Conservation (phyloP, 805 yeast species). For the Saturnispora bothae region DNA sequence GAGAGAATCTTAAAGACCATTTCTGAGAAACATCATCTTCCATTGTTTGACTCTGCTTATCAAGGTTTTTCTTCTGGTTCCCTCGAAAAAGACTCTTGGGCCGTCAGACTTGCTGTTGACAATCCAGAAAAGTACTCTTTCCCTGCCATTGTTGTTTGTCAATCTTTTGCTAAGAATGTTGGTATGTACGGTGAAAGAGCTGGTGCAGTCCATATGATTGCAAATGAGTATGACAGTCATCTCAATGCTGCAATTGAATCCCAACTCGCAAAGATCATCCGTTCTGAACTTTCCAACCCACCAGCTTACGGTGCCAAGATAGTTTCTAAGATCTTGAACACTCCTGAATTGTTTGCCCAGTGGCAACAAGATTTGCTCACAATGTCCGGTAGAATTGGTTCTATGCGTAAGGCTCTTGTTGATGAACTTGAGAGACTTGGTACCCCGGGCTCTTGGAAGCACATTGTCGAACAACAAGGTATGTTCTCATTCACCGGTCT, state of each 20-base stretch:
- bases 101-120: conserved; percentile 57
- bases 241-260: conserved; percentile 53
- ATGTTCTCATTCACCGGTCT: conserved; percentile 96
- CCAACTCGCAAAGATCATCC: conserved; percentile 63
- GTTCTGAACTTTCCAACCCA: conserved; percentile 86
- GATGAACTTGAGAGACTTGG: conserved; percentile 45
- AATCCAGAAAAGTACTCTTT: conserved; percentile 32
- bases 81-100: conserved; percentile 72
- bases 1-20: conserved; percentile 50
- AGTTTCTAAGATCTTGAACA: conserved; percentile 63
- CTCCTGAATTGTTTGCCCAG: conserved; percentile 55
- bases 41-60: conserved; percentile 88
- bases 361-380: conserved; percentile 80
- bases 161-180: conserved; percentile 92
- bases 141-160: conserved; percentile 66
- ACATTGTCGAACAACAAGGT: conserved; percentile 83
- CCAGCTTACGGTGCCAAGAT: conserved; percentile 94
- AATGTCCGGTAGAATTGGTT: conserved; percentile 75
- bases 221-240: conserved; percentile 32
- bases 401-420: conserved; percentile 67
- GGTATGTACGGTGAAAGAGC: conserved; percentile 98
- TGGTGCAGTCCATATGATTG: conserved; percentile 78
- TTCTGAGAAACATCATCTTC: conserved; percentile 54
- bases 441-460: conserved; percentile 92
- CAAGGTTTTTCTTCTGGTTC: conserved; percentile 96